phyloP scores from a whole-genome alignment of 805 yeast species.

The Soucietia sequanensis region DNA sequence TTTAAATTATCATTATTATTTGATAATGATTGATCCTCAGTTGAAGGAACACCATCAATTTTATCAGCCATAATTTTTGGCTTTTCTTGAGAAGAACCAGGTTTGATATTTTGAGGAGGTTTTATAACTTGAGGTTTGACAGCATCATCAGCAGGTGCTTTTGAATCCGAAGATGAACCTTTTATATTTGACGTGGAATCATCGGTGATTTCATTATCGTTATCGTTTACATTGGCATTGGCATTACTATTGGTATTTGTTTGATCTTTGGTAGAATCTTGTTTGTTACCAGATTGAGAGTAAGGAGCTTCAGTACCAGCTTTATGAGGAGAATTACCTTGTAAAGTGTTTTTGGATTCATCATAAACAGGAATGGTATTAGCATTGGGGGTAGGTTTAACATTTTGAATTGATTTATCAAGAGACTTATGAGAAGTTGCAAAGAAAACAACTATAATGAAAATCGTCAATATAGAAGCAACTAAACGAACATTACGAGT shows the following conservation, averaged over 20 bases:
- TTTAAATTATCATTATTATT: slow-evolving; percentile 1
- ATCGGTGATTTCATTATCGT: slow-evolving; percentile 4
- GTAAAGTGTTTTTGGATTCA: slow-evolving; percentile 28
- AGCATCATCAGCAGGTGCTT: slow-evolving; percentile 4
- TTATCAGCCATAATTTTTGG: slow-evolving; percentile 26
- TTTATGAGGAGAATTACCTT: slow-evolving; percentile 28
- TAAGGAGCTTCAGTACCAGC: slow-evolving; percentile 36
- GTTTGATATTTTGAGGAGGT: not conserved
- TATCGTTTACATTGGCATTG: too few species aligned
- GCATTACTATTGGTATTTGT: slow-evolving; percentile 8
- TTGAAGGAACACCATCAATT: slow-evolving; percentile 4
- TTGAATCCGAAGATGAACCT: slow-evolving; percentile 12
- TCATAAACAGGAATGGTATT: slow-evolving; percentile 16
- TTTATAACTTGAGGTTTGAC: slow-evolving; percentile 5
- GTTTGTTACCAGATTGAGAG: slow-evolving; percentile 12
- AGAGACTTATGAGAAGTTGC: slow-evolving; percentile 43
- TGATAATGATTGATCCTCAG: not conserved
- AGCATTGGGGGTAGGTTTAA: slow-evolving; percentile 17
- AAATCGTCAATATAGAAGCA: slow-evolving; percentile 49
- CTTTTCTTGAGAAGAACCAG: slow-evolving; percentile 1
- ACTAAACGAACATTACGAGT: slow-evolving; percentile 53
- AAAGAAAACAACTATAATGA: slow-evolving; percentile 50
- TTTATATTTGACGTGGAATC: slow-evolving; percentile 17
- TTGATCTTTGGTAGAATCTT: slow-evolving; percentile 6
- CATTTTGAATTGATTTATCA: slow-evolving; percentile 29